Evolutionary conservation across 1,139 yeast genomes (phyloP), one percentile per base, ranked within the genome.

Genomic region (Torulaspora pretoriensis): DNA sequence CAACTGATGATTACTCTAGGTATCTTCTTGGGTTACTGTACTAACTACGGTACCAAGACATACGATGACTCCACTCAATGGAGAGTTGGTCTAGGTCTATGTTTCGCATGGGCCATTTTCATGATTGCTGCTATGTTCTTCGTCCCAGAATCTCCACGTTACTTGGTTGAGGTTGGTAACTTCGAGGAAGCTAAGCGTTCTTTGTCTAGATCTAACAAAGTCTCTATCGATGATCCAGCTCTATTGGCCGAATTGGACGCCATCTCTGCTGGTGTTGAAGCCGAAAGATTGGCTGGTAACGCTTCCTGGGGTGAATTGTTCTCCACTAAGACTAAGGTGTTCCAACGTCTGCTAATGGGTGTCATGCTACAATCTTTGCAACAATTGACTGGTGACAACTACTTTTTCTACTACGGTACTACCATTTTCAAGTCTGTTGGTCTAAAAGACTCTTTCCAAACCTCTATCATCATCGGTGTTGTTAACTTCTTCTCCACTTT

Each of bases 101-200:
- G 70, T 50, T 70, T 73, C 57, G 63, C 64, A 39, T 72, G 73
- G 72, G 72, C 73, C 25, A 39, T 62, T 34, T 50, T 70, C 32
- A 63, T 72, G 57, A 53, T 69, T 37, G 49, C 60, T 40, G 90
- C 85, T 63, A 77, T 83, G 78, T 53, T 72, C 43, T 69, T 80
- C 56, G 75, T 82, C 68, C 94, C 94, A 47, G 94, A 84, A 67
- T 79, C 90, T 38, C 89, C 94, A 56, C 77, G 94, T 69, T 84
- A 69, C 68, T 74, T 75, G 65, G 73, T 81, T 53, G 74, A 78
- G 50, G 68, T 65, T 42, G 77, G 71, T 50, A 68, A 69, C 47
- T 66, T 77, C 46, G 83, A 73, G 22, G 75, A 74, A 45, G 92
- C 90, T 34, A 73, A 72, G 65, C 61, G 65, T 49, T 70, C 87